phyloP scores from a whole-genome alignment of 2,329 filamentous ascomycete genomes.

The Raffaelea deltoideospora region DNA sequence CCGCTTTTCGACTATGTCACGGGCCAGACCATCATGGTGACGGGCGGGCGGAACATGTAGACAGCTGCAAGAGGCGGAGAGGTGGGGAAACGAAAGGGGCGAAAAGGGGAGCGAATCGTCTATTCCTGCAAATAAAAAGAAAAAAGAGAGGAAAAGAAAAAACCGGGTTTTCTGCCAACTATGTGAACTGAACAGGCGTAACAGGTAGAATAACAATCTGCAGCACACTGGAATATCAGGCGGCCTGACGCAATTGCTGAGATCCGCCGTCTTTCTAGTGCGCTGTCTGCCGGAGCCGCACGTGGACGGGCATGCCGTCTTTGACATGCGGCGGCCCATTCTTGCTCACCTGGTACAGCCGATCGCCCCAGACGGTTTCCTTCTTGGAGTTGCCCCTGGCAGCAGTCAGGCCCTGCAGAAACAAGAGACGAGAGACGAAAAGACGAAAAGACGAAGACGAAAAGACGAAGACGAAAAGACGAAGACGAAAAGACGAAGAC shows the following conservation, averaged over 20 bases:
- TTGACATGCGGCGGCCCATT: conserved; percentile 18
- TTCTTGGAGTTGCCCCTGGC: conserved; percentile 10
- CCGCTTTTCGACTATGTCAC: conserved; percentile 74
- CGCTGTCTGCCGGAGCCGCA: conserved; percentile 13
- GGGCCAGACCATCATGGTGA: conserved; percentile 78
- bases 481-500: not conserved
- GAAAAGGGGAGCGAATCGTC: too few relatives aligned
- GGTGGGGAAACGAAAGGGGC: not conserved
- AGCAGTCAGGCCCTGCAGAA: not conserved
- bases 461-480: not conserved
- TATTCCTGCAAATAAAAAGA: too few relatives aligned
- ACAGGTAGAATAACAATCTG: too few relatives aligned
- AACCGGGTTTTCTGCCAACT: too few relatives aligned
- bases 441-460: not conserved
- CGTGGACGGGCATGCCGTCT: conserved; percentile 22
- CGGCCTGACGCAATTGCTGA: too few relatives aligned
- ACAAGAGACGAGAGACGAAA: not conserved
- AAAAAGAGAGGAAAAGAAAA: too few relatives aligned
- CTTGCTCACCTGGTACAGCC: conserved; percentile 15
- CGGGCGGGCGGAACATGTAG: conserved; percentile 54
- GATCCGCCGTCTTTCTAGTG: too few relatives aligned
- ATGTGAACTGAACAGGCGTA: too few relatives aligned
- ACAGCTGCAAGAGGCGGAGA: too few relatives aligned
- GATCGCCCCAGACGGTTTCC: conserved; percentile 14
- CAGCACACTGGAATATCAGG: too few relatives aligned